These are phyloP conservation scores for Camellia oleifera DNA, from an alignment of 179 eudicot genomes.

Conservation along the genomic window DNA sequence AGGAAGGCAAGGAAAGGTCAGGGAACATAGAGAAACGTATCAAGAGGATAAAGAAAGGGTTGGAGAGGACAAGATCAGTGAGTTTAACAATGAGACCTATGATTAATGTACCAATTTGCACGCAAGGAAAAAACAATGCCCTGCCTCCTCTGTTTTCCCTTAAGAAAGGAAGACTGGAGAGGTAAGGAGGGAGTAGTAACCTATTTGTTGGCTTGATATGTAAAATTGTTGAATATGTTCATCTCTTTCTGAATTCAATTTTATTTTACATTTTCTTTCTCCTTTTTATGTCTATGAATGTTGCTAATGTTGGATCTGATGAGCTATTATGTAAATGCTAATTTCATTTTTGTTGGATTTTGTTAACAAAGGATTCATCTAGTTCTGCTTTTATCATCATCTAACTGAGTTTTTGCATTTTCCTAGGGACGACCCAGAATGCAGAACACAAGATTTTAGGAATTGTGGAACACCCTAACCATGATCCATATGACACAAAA, in stretches of 20 bases:
- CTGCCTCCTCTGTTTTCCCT: slow-evolving; percentile 71
- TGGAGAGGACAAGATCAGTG: slow-evolving; percentile 77
- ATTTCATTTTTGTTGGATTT: slow-evolving; percentile 4
- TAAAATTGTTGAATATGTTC: slow-evolving; percentile 20
- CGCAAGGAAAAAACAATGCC: slow-evolving; percentile 43
- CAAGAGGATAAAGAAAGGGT: slow-evolving; percentile 63
- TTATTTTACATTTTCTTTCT: slow-evolving; percentile 19
- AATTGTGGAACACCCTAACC: too few relatives aligned
- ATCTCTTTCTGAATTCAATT: slow-evolving; percentile 10
- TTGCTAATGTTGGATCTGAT: slow-evolving; percentile 31
- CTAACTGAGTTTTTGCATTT: not conserved
- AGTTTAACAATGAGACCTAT: slow-evolving; percentile 79
- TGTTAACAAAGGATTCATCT: too few relatives aligned
- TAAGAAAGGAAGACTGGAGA: slow-evolving; percentile 57
- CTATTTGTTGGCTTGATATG: slow-evolving; percentile 16
- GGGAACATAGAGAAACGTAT: slow-evolving; percentile 46
- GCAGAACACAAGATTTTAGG: not conserved
- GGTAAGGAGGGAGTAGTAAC: slow-evolving; percentile 27
- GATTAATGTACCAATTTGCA: slow-evolving; percentile 78
- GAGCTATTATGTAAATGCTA: slow-evolving; percentile 36
- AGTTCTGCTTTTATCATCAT: not conserved
- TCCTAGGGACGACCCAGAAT: not conserved
- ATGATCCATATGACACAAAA: too few relatives aligned
- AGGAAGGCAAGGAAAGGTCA: slow-evolving; percentile 33
- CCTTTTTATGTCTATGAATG: slow-evolving; percentile 8